Base-by-base conservation (phyloP, 2,329 filamentous ascomycete genomes). In the Cordyceps pruinosa region DNA sequence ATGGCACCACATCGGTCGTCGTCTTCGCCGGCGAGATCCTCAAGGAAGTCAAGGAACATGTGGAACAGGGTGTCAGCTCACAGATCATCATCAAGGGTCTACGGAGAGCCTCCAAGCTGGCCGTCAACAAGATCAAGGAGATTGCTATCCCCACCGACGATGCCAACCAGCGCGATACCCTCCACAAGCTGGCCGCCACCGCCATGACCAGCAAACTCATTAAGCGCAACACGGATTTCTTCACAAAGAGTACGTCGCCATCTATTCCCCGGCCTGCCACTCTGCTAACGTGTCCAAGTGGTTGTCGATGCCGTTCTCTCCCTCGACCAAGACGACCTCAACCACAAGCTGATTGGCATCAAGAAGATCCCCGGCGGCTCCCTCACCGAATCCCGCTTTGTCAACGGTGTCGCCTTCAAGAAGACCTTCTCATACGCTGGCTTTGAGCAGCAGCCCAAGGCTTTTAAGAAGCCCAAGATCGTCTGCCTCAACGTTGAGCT, bases 201-300 rank as follows among this genome's bases (percentile, higher is more conserved):
- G 94, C 94, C 65, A 99, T 99, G 94, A 97, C 92, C 73, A 97
- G 92, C 83, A 99, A 99, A 81, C 80, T 99, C 66, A 97, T 99
- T 71, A 96, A 97, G 83, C 84, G 93, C 68, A 97, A 99, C 77
- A 89, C 94, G 32, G 84, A 85, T 4, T 99, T 97, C 75, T 99
- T 99, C 77, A 97, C 94, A 61, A 94, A 96, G 81, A 96, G 90
- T 95, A 77, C 64, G 85, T 71, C 41, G 0, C 9, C 23, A 12
- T 15, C 12, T 3, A 7, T 44, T 21, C 28, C 48, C 7, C 17
- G 42, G n/a, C n/a, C 9, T 15, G 21, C 8, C 4, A 19, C 19
- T 2, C 46, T 61, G 64, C 74, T 72, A 65, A 71, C 55, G 10
- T 37, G n/a, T 54, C 28, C 54, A 52, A 94, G 90, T 99, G 93